Conservation (phyloP, 108 stramenopile genomes). For the Fragilaria radians region DNA sequence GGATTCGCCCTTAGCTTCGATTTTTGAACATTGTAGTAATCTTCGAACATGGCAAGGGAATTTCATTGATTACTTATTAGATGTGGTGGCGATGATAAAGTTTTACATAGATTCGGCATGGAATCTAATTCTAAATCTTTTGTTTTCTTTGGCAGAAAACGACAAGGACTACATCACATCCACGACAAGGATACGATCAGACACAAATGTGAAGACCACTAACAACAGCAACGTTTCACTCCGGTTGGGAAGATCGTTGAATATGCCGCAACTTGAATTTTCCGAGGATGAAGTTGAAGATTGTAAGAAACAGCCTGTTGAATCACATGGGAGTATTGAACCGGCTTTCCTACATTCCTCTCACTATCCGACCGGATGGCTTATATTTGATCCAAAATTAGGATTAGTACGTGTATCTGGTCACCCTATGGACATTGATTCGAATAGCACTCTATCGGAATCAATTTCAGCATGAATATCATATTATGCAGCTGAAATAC, state of each 20-base stretch:
- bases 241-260: too few relatives aligned
- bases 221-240: too few relatives aligned
- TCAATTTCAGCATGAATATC: too few relatives aligned
- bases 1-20: neutral
- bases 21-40: neutral
- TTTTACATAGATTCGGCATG: neutral
- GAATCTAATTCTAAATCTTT: neutral
- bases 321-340: conserved; percentile 11
- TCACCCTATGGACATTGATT: too few relatives aligned
- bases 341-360: conserved; percentile 58
- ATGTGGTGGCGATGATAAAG: neutral
- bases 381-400: conserved; percentile 57
- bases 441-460: too few relatives aligned
- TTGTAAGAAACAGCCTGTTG: too few relatives aligned
- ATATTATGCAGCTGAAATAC: too few relatives aligned
- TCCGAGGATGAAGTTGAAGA: too few relatives aligned
- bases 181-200: too few relatives aligned
- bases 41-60: neutral
- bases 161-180: neutral
- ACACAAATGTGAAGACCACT: too few relatives aligned
- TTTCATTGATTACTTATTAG: neutral
- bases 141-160: neutral
- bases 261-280: too few relatives aligned
- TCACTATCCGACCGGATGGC: conserved; percentile 69
- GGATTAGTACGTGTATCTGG: conserved; percentile 53